Evolutionary conservation across 768 basidiomycete genomes (phyloP).

Genomic region (Kwoniella sp.): DNA sequence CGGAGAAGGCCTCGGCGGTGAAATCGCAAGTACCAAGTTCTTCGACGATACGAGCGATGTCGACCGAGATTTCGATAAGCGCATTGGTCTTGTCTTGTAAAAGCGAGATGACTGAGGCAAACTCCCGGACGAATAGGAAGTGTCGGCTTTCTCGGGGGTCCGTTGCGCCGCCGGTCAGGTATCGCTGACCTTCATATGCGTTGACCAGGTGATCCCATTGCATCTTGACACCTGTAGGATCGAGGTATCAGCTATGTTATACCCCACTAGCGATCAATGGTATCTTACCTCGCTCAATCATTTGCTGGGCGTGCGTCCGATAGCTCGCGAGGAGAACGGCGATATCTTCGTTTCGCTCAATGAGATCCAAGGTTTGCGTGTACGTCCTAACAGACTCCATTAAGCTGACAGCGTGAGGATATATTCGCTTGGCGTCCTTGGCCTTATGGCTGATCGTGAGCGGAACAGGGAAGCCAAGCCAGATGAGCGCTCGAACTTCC

Average conservation of each 20-base stretch:
- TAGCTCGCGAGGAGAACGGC: slow-evolving; percentile 94
- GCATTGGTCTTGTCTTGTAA: slow-evolving; percentile 96
- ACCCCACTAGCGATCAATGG: too few species aligned
- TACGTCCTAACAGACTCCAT: slow-evolving; percentile 99
- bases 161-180: slow-evolving; percentile 63
- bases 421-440: slow-evolving; percentile 97
- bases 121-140: slow-evolving; percentile 90
- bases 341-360: slow-evolving; percentile 86
- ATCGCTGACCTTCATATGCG: slow-evolving; percentile 81
- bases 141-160: slow-evolving; percentile 84
- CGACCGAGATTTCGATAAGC: slow-evolving; percentile 85
- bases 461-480: slow-evolving; percentile 94
- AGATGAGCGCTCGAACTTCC: slow-evolving; percentile 91
- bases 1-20: slow-evolving; percentile 76
- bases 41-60: slow-evolving; percentile 79
- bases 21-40: slow-evolving; percentile 86
- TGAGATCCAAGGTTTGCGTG: slow-evolving; percentile 87
- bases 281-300: slow-evolving; percentile 78
- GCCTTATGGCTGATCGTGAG: slow-evolving; percentile 94
- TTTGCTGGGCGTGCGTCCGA: slow-evolving; percentile 85
- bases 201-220: slow-evolving; percentile 97
- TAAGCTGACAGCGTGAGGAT: slow-evolving; percentile 84
- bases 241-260: neutral
- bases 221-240: slow-evolving; percentile 77
- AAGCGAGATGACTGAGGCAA: slow-evolving; percentile 87